Evolutionary conservation across 306 rosid species (phyloP), one percentile per base, ranked within the genome.

Genomic region (Cicer bijugum): DNA sequence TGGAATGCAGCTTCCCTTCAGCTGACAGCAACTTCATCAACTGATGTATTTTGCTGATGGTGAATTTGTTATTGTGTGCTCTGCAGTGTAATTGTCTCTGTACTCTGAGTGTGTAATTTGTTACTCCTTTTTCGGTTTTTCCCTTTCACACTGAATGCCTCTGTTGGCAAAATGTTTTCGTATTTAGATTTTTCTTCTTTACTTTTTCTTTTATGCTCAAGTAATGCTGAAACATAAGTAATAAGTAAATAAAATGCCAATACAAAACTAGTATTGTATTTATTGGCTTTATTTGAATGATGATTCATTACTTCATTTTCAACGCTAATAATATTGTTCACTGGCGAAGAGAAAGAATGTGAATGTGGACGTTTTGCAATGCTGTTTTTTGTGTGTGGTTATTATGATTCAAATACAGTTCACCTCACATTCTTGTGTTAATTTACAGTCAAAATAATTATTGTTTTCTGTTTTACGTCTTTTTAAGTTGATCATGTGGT

Each of bases 1-100:
- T 88, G 95, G 98, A 88, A 87, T 75, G 75, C 91, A 2, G 80
- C 69, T 66, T 65, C 88, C 37, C 91, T 91, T 60, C 91, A 90
- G 78, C 83, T 86, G 65, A 81, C 88, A 9, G 88, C 83, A 67
- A 83, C 86, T 50, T 80, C 97, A 35, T 75, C 96, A 3, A 76
- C 96, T 0, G 86, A 85, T 80, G 92, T 89, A 69, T 84, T 75
- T 51, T 79, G 95, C 53, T 91, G 83, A 87, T 84, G 67, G 37
- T 56, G 69, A 3, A 53, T 58, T 69, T 84, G 85, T 71, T 73
- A 5, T 69, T 52, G 55, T 52, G 82, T 57, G 46, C 71, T 79
- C 57, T 63, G 78, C 74, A 33, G 9, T 61, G 81, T 66, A 69
- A 64, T 81, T 70, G 83, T 71, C 80, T 73, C 64, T 76, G 69